A percentile compares a stretch with the other conserved stretches of the same genome.
Evolutionary conservation across 257 asterid genomes (phyloP).

Genomic region (Scutellaria barbata): DNA sequence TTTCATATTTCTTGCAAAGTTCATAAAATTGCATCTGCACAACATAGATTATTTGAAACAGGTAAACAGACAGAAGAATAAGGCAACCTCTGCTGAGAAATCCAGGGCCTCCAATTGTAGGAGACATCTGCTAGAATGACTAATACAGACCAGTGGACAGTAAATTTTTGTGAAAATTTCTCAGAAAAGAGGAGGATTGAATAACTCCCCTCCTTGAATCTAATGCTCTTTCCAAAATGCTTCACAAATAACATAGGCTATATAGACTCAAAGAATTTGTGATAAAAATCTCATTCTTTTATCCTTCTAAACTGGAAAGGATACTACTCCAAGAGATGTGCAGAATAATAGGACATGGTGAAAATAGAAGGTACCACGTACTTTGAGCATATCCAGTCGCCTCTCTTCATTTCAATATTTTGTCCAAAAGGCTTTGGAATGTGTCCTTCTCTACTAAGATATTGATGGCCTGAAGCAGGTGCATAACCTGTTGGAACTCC

Average conservation of each 20-base stretch:
- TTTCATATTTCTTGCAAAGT: constrained; percentile 82
- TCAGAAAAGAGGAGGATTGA: constrained; percentile 10
- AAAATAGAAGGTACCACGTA: constrained; percentile 43
- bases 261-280: not conserved
- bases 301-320: not conserved
- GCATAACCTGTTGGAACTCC: constrained; percentile 44
- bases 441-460: constrained; percentile 46
- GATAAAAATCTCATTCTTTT: not conserved
- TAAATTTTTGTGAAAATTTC: not conserved
- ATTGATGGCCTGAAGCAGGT: constrained; percentile 52
- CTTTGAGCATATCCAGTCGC: constrained; percentile 96
- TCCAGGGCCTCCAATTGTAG: not conserved
- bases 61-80: not conserved
- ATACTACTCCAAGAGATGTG: constrained; percentile 12
- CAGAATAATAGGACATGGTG: not conserved
- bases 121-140: not conserved
- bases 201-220: not conserved
- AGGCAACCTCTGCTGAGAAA: constrained; percentile 5
- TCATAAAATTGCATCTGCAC: constrained; percentile 92
- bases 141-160: not conserved
- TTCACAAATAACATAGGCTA: not conserved
- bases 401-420: constrained; percentile 85
- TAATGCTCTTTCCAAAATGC: not conserved
- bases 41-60: constrained; percentile 22
- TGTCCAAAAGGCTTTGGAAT: constrained; percentile 56